Conservation (phyloP, 1,284 basidiomycete species). For the Pterulicium gracile region DNA sequence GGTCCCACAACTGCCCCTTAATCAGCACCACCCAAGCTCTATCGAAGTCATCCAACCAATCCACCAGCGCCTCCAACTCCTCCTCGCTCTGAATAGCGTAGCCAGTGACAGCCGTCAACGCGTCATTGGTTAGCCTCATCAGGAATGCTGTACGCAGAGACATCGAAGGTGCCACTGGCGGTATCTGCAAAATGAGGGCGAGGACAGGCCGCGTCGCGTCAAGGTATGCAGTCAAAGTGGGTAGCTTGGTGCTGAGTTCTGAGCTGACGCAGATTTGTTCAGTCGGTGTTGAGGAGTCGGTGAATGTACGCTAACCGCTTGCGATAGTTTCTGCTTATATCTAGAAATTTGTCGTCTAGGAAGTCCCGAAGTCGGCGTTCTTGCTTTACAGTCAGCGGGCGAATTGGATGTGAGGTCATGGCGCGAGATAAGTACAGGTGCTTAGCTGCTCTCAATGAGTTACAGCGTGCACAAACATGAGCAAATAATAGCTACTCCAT, state of each 20-base stretch:
- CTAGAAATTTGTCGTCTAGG: conserved; percentile 51
- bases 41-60: conserved; percentile 61
- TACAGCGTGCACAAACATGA: too few species aligned
- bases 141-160: conserved; percentile 52
- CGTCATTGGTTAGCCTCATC: conserved; percentile 59
- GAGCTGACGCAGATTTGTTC: conserved; percentile 23
- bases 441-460: too few species aligned
- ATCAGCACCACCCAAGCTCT: conserved; percentile 57
- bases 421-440: too few species aligned
- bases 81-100: conserved; percentile 37
- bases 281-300: conserved; percentile 4
- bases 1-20: conserved; percentile 52
- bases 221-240: conserved; percentile 48
- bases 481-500: too few species aligned
- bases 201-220: conserved; percentile 42
- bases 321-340: conserved; percentile 54
- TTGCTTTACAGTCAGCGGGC: too few species aligned
- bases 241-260: conserved; percentile 37
- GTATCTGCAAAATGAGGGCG: conserved; percentile 55
- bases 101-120: conserved; percentile 44
- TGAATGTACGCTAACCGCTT: conserved; percentile 46
- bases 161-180: conserved; percentile 56
- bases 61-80: conserved; percentile 25
- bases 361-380: conserved; percentile 53
- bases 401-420: too few species aligned